Conservation (phyloP, 768 basidiomycete genomes). For the Pholiota microspora region DNA sequence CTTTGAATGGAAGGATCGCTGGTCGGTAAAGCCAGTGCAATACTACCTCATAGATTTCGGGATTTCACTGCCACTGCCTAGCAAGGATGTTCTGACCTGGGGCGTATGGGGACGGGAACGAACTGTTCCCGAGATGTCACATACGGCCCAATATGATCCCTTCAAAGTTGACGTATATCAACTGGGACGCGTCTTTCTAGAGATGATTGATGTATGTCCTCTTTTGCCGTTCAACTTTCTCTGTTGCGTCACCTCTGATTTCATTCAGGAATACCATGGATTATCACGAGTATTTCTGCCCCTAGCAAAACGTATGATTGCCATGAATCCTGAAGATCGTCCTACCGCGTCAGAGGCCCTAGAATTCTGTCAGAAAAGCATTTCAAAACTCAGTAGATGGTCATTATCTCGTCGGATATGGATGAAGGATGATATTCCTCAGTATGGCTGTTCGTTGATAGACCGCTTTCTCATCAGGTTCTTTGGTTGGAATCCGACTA, state of each 20-base stretch:
- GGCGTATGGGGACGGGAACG: slow-evolving; percentile 20
- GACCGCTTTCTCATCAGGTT: neutral
- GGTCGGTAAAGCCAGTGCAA: slow-evolving; percentile 20
- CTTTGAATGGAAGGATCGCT: slow-evolving; percentile 14
- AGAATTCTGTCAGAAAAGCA: neutral
- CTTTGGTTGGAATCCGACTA: neutral
- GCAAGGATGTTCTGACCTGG: neutral
- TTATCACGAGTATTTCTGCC: neutral
- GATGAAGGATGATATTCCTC: neutral
- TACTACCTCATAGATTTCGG: slow-evolving; percentile 31
- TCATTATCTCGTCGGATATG: neutral
- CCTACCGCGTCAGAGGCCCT: neutral
- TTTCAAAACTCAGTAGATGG: neutral
- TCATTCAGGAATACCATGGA: neutral
- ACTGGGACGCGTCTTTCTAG: slow-evolving; percentile 19
- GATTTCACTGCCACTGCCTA: slow-evolving; percentile 5
- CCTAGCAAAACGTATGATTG: neutral
- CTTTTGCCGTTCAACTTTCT: neutral
- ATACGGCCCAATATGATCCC: slow-evolving; percentile 19
- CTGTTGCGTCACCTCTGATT: neutral
- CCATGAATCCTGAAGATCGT: neutral
- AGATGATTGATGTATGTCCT: neutral
- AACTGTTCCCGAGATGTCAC: slow-evolving; percentile 26
- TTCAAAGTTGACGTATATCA: slow-evolving; percentile 29
- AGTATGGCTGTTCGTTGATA: neutral